Evolutionary conservation across 768 basidiomycete genomes (phyloP), one percentile per base, ranked within the genome.

Genomic region (Amanita polypyramis): DNA sequence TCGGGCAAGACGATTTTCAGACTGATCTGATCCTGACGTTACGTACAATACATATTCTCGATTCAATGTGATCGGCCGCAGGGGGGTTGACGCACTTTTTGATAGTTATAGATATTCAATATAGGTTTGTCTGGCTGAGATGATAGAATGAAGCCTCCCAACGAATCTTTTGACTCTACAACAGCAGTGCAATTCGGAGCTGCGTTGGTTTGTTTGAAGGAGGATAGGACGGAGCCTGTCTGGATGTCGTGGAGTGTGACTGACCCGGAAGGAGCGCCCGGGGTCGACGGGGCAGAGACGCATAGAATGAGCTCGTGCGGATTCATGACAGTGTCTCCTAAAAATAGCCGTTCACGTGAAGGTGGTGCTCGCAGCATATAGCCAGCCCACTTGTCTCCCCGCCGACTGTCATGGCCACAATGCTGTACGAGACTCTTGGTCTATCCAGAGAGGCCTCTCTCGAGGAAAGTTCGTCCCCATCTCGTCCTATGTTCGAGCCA

Each of bases 1-100:
- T 98, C 95, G 0, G 95, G 91, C 0, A 97, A 70, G 9, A 96
- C 81, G 25, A 94, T 74, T 63, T 92, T 92, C 36, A 84, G 65
- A 41, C 80, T 77, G 35, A 94, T 69, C 76, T 97, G 94, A 62
- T 98, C 92, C 94, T 96, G 59, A 48, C 52, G 42, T 47, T 43
- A 50, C n/a, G n/a, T n/a, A n/a, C 53, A 43, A 51, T 33, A 49
- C 30, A 51, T 38, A 42, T 40, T 39, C 32, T 15, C 35, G 20
- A 4, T 11, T 47, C 41, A 9, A 33, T 30, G 20, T 36, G 21
- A 11, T 4, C 47, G 39, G 36, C n/a, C n/a, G n/a, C n/a, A n/a
- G 51, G 17, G 14, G 45, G 33, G 29, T 32, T 49, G 17, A 58
- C 66, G 48, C 52, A 87, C 95, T 72, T 92, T 94, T 74, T 97